phyloP scores from a whole-genome alignment of 805 yeast species.

The Pichia scutulata region DNA sequence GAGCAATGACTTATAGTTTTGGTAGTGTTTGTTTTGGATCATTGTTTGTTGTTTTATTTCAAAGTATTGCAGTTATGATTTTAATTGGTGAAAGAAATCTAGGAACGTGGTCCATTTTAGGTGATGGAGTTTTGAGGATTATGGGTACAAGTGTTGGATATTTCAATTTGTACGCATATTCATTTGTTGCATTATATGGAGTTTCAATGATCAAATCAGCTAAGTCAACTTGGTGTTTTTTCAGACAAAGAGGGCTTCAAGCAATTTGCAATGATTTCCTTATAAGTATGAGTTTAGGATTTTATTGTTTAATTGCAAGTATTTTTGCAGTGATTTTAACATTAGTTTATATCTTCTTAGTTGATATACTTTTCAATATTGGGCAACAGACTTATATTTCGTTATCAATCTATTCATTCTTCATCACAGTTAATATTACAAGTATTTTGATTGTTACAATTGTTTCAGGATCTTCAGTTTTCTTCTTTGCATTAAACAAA shows the following conservation, averaged over 20 bases:
- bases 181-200: slow-evolving; percentile 86
- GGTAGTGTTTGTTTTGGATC: slow-evolving; percentile 84
- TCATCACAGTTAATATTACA: slow-evolving; percentile 66
- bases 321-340: slow-evolving; percentile 39
- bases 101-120: slow-evolving; percentile 7
- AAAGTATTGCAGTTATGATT: slow-evolving; percentile 39
- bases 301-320: slow-evolving; percentile 65
- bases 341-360: slow-evolving; percentile 56
- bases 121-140: background rate
- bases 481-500: slow-evolving; percentile 75
- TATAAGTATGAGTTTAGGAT: slow-evolving; percentile 63
- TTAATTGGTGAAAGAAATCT: background rate
- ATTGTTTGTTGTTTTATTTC: slow-evolving; percentile 68
- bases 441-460: slow-evolving; percentile 63
- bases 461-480: slow-evolving; percentile 72
- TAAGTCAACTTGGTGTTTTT: slow-evolving; percentile 65
- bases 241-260: slow-evolving; percentile 72
- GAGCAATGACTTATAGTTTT: slow-evolving; percentile 78
- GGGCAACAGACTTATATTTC: slow-evolving; percentile 4
- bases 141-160: slow-evolving; percentile 11
- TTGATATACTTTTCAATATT: slow-evolving; percentile 24
- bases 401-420: slow-evolving; percentile 29
- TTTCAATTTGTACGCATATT: slow-evolving; percentile 80
- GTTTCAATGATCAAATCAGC: slow-evolving; percentile 65
- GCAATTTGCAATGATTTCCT: slow-evolving; percentile 79